Conservation (phyloP, 164 flowering plant genomes). For the Houttuynia cordata region DNA sequence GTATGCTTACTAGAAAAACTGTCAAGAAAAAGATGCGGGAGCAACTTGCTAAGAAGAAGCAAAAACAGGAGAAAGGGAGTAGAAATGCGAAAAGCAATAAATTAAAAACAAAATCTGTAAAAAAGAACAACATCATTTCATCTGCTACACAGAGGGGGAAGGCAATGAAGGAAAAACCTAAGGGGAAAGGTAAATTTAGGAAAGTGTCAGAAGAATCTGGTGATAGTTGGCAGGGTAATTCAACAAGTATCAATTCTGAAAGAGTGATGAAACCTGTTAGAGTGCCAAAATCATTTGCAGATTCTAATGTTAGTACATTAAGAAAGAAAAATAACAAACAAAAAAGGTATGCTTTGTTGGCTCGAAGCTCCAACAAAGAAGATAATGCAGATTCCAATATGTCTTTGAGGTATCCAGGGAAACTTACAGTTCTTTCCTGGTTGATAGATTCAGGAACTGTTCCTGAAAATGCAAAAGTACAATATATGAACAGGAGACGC, state of each 20-base stretch:
- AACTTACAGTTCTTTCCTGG: conserved; percentile 82
- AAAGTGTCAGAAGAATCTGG: conserved; percentile 5
- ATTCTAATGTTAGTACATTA: conserved; percentile 16
- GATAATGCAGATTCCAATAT: conserved; percentile 43
- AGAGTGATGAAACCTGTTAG: conserved; percentile 7
- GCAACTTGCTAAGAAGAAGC: conserved; percentile 8
- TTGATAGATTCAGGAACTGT: conserved; percentile 71
- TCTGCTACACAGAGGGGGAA: conserved; percentile 26
- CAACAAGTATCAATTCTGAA: conserved; percentile 4
- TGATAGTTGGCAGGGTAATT: conserved; percentile 6
- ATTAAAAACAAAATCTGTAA: background rate
- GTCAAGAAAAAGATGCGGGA: conserved; percentile 44
- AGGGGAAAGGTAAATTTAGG: conserved; percentile 1
- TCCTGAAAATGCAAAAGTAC: conserved; percentile 58
- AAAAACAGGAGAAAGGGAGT: conserved; percentile 16
- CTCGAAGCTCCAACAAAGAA: conserved; percentile 52
- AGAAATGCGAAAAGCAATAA: conserved; percentile 15
- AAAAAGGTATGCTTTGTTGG: conserved; percentile 64
- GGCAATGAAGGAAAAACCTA: conserved; percentile 21
- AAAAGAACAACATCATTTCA: background rate
- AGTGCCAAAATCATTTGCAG: conserved; percentile 16
- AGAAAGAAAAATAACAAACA: conserved; percentile 49
- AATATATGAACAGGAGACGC: conserved; percentile 67
- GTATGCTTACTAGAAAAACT: conserved; percentile 68
- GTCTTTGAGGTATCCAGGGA: conserved; percentile 68